phyloP scores from a whole-genome alignment of 2,329 filamentous ascomycete species.

The Thelonectria blattea region DNA sequence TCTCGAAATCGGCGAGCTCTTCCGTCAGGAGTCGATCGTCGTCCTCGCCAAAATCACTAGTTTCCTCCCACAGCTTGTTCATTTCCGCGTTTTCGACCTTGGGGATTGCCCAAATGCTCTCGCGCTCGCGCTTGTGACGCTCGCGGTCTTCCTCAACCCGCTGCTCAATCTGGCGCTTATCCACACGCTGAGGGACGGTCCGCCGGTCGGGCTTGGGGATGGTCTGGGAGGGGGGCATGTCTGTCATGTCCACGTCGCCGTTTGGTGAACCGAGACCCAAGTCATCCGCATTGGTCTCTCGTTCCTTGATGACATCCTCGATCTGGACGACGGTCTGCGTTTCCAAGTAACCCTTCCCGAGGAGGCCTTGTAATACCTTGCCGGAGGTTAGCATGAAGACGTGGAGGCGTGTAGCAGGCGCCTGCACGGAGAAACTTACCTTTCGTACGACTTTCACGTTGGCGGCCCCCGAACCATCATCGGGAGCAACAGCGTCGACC shows the following conservation, averaged over 20 bases:
- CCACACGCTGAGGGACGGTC: slow-evolving; percentile 55
- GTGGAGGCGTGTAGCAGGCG: neutral
- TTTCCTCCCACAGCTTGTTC: slow-evolving; percentile 84
- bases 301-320: slow-evolving; percentile 80
- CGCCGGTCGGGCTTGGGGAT: slow-evolving; percentile 45
- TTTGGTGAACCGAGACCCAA: slow-evolving; percentile 58
- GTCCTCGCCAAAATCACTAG: slow-evolving; percentile 85
- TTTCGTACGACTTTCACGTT: slow-evolving; percentile 93
- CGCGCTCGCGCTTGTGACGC: slow-evolving; percentile 86
- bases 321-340: slow-evolving; percentile 78
- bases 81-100: slow-evolving; percentile 70
- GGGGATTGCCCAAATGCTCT: slow-evolving; percentile 91
- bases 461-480: slow-evolving; percentile 84
- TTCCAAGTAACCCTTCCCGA: slow-evolving; percentile 75
- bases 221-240: slow-evolving; percentile 50
- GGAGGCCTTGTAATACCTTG: slow-evolving; percentile 72
- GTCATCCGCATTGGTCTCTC: slow-evolving; percentile 70
- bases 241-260: slow-evolving; percentile 48
- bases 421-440: slow-evolving; percentile 53
- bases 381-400: slow-evolving; percentile 22
- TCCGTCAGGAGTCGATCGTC: slow-evolving; percentile 80
- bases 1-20: slow-evolving; percentile 62
- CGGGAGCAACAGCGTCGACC: slow-evolving; percentile 88
- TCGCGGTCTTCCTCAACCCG: slow-evolving; percentile 96
- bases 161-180: slow-evolving; percentile 92